These are phyloP conservation scores for Sporothrix humicola DNA, from an alignment of 2,329 filamentous ascomycete genomes.

Conservation along the genomic window DNA sequence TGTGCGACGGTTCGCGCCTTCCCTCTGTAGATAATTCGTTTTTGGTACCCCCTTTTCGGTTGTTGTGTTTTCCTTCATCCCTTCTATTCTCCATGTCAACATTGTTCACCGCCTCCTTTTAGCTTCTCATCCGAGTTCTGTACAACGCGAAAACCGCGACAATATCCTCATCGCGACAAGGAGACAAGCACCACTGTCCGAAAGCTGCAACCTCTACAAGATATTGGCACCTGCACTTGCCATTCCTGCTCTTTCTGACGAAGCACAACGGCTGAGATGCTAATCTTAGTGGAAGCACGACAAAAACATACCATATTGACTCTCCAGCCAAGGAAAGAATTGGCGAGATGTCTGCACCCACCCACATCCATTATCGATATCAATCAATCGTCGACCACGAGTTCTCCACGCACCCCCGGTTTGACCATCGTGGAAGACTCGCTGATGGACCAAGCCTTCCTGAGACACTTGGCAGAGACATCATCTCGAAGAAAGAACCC, in stretches of 20 bases:
- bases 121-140: background rate
- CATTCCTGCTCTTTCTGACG: background rate
- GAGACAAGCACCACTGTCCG: background rate
- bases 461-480: constrained; percentile 20
- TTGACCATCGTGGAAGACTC: background rate
- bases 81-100: background rate
- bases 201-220: background rate
- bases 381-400: background rate
- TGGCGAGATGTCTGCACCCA: background rate
- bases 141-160: background rate
- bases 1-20: background rate
- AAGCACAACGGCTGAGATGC: constrained; percentile 2
- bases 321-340: background rate
- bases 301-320: background rate
- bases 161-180: background rate
- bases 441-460: background rate
- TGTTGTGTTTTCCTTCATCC: background rate
- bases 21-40: background rate
- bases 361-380: background rate
- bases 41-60: background rate
- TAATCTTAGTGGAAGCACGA: background rate
- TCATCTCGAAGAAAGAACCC: background rate
- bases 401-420: background rate
- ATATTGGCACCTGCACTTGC: background rate
- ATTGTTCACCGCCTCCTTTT: background rate